Conservation (phyloP, 352 stramenopile species). For the Phytophthora crassamura region DNA sequence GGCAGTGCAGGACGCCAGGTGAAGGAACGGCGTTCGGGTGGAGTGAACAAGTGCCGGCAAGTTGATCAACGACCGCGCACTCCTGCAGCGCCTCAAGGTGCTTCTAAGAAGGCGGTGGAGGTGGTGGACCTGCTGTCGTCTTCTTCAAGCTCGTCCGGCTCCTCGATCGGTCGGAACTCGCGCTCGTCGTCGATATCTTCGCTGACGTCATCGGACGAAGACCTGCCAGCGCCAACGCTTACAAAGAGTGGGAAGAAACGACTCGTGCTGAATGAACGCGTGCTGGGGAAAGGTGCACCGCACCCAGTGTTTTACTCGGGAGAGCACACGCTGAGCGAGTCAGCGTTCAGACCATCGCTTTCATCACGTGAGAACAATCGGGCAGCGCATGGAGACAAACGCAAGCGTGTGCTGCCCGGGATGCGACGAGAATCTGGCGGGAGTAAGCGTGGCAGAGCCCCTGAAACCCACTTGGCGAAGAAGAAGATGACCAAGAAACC, state of each 20-base stretch:
- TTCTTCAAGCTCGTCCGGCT: conserved; percentile 30
- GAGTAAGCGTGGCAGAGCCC: conserved; percentile 2
- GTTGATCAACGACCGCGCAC: background rate
- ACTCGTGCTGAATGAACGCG: conserved; percentile 20
- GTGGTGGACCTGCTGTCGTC: conserved; percentile 35
- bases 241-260: conserved; percentile 16
- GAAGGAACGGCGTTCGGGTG: background rate
- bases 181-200: conserved; percentile 12
- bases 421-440: conserved; percentile 10
- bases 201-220: conserved; percentile 15
- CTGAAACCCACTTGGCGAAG: background rate
- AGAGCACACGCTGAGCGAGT: background rate
- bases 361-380: background rate
- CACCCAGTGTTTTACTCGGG: background rate
- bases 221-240: background rate
- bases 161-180: background rate
- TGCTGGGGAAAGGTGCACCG: background rate
- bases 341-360: background rate
- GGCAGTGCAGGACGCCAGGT: background rate
- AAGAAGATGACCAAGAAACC: conserved; percentile 11
- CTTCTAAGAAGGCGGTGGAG: conserved; percentile 7
- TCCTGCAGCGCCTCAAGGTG: background rate
- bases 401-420: conserved; percentile 18
- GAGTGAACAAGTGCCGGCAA: background rate
- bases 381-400: conserved; percentile 7